phyloP scores from a whole-genome alignment of 2,329 filamentous ascomycete genomes.

The Cadophora sp. region DNA sequence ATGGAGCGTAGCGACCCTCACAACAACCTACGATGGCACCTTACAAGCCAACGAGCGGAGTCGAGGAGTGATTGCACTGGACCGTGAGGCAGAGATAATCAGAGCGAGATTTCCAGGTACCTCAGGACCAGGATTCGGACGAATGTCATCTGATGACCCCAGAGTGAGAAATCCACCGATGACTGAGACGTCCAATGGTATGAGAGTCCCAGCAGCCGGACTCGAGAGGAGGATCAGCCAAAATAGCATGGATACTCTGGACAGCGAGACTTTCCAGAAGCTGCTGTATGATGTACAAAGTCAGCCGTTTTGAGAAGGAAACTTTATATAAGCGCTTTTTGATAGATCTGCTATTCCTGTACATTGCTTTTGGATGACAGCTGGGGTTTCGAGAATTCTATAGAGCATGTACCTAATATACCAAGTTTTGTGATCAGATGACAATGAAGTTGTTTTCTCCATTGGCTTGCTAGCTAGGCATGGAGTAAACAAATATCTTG shows the following conservation, averaged over 20 bases:
- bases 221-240: neutral
- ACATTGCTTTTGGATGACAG: neutral
- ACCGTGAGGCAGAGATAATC: neutral
- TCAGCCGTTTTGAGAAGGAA: neutral
- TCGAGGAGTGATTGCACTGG: neutral
- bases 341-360: neutral
- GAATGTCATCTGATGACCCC: neutral
- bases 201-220: neutral
- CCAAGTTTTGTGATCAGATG: neutral
- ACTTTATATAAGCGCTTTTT: neutral
- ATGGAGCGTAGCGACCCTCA: constrained; percentile 2
- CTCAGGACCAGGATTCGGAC: neutral
- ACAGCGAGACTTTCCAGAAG: constrained; percentile 10
- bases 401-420: neutral
- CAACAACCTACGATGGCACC: neutral
- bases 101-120: neutral
- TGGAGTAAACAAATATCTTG: neutral
- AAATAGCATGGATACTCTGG: neutral
- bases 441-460: neutral
- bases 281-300: constrained; percentile 12
- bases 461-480: neutral
- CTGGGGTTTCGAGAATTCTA: neutral
- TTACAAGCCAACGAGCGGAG: neutral
- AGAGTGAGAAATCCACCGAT: neutral
- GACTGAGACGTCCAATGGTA: neutral